Percentiles rank a stretch among this genome's conserved stretches.
These are phyloP conservation scores for Pseudogymnoascus sp. DNA, from an alignment of 2,329 filamentous ascomycete species.

Conservation along the genomic window DNA sequence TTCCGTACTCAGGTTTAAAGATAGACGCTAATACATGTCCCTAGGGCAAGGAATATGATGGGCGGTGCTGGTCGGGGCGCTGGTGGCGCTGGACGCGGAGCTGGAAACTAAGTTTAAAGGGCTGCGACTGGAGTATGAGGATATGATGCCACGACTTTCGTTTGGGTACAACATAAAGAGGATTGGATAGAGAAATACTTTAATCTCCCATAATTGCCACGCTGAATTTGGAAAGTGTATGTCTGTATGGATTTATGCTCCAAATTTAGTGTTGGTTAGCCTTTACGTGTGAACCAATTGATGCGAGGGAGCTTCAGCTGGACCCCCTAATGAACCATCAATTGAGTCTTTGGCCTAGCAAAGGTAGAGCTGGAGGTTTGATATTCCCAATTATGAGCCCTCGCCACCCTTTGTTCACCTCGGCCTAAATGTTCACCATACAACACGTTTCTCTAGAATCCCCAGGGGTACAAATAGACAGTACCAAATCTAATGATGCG, in stretches of 20 bases:
- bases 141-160: constrained; percentile 8
- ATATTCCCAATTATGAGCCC: too few species aligned
- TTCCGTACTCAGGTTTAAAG: neutral
- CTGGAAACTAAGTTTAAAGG: constrained; percentile 14
- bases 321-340: too few species aligned
- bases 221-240: neutral
- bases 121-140: neutral
- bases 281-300: neutral
- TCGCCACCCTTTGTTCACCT: neutral
- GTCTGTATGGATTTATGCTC: neutral
- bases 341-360: too few species aligned
- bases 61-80: constrained; percentile 40
- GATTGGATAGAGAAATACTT: constrained; percentile 7
- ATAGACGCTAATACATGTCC: neutral
- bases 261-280: neutral
- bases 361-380: too few species aligned
- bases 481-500: neutral
- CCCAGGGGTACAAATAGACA: neutral
- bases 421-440: neutral
- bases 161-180: constrained; percentile 2
- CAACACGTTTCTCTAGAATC: neutral
- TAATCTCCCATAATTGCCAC: neutral
- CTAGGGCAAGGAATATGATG: constrained; percentile 61
- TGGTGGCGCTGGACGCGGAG: constrained; percentile 23
- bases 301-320: neutral